phyloP scores from a whole-genome alignment of 371 early-diverging fungal species.

The Mortierella sp. region DNA sequence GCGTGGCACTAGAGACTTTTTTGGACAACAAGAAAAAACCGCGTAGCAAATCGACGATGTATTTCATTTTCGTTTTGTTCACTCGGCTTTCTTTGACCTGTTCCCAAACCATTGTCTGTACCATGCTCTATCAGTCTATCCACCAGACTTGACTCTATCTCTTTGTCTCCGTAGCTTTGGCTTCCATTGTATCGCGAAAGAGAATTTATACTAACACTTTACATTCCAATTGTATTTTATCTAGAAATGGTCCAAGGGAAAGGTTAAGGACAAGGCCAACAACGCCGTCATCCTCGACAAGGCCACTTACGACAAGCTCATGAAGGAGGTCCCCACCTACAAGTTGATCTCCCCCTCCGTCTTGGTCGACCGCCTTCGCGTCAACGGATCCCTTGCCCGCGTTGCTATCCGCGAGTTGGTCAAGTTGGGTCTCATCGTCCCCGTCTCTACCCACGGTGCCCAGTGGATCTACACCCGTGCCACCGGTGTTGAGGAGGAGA shows the following conservation, averaged over 20 bases:
- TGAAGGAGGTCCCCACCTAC: constrained; percentile 99
- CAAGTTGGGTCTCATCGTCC: constrained; percentile 91
- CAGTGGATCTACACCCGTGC: constrained; percentile 97
- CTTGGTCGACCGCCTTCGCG: constrained; percentile 97
- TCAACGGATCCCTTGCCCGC: constrained; percentile 98
- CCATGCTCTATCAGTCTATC: neutral
- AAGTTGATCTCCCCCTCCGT: constrained; percentile 98
- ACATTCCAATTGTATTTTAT: neutral
- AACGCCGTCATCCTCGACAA: constrained; percentile 70
- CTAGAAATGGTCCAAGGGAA: constrained; percentile 69
- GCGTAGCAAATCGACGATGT: too few species aligned
- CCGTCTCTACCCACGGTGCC: constrained; percentile 89
- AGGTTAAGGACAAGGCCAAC: constrained; percentile 69
- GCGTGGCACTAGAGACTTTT: too few species aligned
- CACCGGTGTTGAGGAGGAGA: constrained; percentile 80
- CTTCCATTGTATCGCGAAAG: neutral
- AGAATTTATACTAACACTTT: neutral
- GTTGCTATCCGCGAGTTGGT: constrained; percentile 94
- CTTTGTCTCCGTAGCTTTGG: neutral
- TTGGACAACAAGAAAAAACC: too few species aligned
- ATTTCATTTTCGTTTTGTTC: too few species aligned
- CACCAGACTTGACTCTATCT: neutral
- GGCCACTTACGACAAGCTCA: constrained; percentile 63
- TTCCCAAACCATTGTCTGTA: too few species aligned
- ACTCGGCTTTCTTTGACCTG: neutral